A percentile compares a stretch with the other conserved stretches of the same genome.
Conservation (phyloP, 2,329 filamentous ascomycete species). For the Lecanicillium sp. region DNA sequence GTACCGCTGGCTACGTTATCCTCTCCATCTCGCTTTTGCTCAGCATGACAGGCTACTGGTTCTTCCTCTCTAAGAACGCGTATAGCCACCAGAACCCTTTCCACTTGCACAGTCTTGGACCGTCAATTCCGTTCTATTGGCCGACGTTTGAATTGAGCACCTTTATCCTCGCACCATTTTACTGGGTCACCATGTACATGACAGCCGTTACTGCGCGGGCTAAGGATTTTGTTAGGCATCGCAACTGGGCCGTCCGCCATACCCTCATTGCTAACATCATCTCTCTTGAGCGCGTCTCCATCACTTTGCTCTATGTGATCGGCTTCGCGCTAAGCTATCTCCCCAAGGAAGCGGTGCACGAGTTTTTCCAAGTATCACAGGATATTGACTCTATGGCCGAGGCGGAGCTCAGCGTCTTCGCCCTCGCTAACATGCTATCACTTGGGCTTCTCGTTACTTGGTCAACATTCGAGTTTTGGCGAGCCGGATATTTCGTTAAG, state of each 20-base stretch:
- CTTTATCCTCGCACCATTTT: neutral
- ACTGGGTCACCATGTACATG: conserved; percentile 3
- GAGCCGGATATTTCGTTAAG: no score
- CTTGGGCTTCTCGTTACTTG: no score
- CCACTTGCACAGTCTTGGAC: neutral
- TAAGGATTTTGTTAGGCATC: neutral
- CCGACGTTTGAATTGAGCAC: conserved; percentile 5
- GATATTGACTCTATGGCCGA: neutral
- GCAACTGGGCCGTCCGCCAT: conserved; percentile 9
- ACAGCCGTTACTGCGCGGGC: conserved; percentile 1
- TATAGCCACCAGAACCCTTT: neutral
- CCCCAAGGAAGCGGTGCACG: neutral
- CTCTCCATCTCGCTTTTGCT: conserved; percentile 9
- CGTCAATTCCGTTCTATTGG: neutral
- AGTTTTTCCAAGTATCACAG: neutral
- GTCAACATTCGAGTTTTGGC: no score
- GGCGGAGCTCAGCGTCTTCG: conserved; percentile 5
- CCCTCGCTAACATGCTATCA: neutral
- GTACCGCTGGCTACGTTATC: conserved; percentile 1
- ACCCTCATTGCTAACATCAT: neutral
- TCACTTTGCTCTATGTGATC: neutral
- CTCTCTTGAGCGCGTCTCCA: neutral
- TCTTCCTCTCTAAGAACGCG: neutral
- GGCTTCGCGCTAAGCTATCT: neutral
- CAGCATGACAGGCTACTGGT: conserved; percentile 4